Evolutionary conservation across 768 basidiomycete genomes (phyloP), one percentile per base, ranked within the genome.

Genomic region (Termitomyces titanicus): DNA sequence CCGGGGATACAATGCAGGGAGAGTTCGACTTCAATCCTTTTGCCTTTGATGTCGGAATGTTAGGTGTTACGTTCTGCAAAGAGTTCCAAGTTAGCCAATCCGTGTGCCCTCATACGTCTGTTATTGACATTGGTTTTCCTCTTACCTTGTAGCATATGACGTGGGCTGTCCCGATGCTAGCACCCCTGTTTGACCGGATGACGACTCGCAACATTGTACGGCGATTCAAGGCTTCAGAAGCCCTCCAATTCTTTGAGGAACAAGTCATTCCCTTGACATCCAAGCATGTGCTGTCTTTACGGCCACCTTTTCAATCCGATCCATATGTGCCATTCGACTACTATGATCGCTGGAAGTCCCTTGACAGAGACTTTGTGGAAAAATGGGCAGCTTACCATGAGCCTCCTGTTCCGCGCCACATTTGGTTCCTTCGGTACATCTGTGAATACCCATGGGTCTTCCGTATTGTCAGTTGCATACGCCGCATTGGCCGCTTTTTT

Each of bases 101-200:
- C n/a, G 39, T 9, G n/a, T 8, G 15, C n/a, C 7, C 39, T 40
- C 38, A 29, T 29, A 3, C 29, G 29, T 29, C 29, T 29, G 29
- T 9, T 9, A 29, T 29, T 39, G 38, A 39, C 12, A 13, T 18
- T 40, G 8, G 8, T 17, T 40, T 40, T 17, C 17, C n/a, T 7
- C 8, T 40, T 40, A 17, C 12, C 3, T 39, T 42, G 44, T 20
- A 68, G 68, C 54, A 64, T 44, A 40, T 60, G 5, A 57, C 58
- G 0, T 48, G 50, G 4, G 11, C 46, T 15, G 40, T 62, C 11
- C 67, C 70, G 0, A 56, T 71, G 53, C 43, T 70, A 3, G 65
- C 66, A 1, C 68, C 67, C 8, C 55, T 71, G 5, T 46, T 71
- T 2, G 70, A 71, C 39, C 56, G 33, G 47, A 66, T 71, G 65